phyloP scores from a whole-genome alignment of 1,284 basidiomycete species.

The Pseudozyma hubeiensis region DNA sequence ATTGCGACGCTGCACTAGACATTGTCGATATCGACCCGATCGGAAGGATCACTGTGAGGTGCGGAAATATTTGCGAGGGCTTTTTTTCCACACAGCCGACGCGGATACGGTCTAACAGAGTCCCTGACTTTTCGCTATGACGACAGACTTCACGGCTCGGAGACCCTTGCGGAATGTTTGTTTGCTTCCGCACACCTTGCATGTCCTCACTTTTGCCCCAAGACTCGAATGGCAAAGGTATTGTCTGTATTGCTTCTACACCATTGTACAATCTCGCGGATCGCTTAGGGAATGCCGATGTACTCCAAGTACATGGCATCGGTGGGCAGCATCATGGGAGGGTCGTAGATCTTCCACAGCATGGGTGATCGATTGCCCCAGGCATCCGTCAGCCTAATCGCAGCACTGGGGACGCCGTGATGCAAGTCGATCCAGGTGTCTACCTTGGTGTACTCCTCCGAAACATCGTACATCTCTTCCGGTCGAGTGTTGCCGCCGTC shows the following conservation, averaged over 20 bases:
- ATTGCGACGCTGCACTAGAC: too few relatives aligned
- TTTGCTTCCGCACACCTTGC: too few relatives aligned
- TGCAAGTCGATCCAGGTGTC: slow-evolving; percentile 49
- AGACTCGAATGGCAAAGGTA: background rate
- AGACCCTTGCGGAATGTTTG: too few relatives aligned
- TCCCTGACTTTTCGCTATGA: too few relatives aligned
- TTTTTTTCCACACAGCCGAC: too few relatives aligned
- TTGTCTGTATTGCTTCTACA: slow-evolving; percentile 11
- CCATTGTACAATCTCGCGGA: background rate
- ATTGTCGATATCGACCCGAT: too few relatives aligned
- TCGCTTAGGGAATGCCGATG: slow-evolving; percentile 31
- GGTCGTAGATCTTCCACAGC: slow-evolving; percentile 59
- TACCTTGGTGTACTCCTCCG: slow-evolving; percentile 37
- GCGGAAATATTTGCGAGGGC: too few relatives aligned
- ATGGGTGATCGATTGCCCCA: slow-evolving; percentile 42
- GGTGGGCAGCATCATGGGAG: slow-evolving; percentile 64
- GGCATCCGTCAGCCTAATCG: slow-evolving; percentile 36
- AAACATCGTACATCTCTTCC: slow-evolving; percentile 48
- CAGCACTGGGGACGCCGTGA: slow-evolving; percentile 15
- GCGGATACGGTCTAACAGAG: too few relatives aligned
- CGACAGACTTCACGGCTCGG: too few relatives aligned
- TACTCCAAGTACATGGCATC: slow-evolving; percentile 53
- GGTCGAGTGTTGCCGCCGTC: slow-evolving; percentile 12
- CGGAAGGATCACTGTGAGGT: too few relatives aligned
- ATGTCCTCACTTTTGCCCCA: too few relatives aligned